phyloP scores from a whole-genome alignment of 441 rosid species.

The Isatis lusitanica region DNA sequence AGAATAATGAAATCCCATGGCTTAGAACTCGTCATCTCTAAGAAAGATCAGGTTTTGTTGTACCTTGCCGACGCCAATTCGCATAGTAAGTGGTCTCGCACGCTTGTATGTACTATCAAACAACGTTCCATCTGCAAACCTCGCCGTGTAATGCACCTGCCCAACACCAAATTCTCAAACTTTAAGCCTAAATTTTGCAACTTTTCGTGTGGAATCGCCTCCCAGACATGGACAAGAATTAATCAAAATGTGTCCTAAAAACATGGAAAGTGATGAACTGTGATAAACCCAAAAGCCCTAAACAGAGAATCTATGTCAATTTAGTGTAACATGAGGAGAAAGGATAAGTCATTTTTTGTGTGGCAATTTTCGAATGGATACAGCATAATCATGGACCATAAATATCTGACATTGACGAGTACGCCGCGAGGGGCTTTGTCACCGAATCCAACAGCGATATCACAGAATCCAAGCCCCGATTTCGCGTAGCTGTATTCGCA shows the following conservation, averaged over 20 bases:
- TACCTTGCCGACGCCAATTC: constrained; percentile 89
- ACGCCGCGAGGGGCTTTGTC: constrained; percentile 66
- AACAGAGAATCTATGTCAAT: not conserved
- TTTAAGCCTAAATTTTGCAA: not conserved
- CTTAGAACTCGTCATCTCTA: not conserved
- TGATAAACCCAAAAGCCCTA: not conserved
- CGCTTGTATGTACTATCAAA: constrained; percentile 95
- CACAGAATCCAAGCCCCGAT: constrained; percentile 89
- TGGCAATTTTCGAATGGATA: not conserved
- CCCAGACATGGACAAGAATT: not conserved
- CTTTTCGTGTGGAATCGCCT: not conserved
- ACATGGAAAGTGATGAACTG: not conserved
- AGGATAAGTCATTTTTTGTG: not conserved
- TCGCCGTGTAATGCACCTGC: constrained; percentile 85
- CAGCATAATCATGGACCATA: not conserved
- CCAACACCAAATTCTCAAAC: constrained; percentile 16
- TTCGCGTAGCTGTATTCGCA: constrained; percentile 64
- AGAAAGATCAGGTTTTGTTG: not conserved
- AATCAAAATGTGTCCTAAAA: not conserved
- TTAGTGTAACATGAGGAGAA: not conserved
- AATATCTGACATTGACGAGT: constrained; percentile 55
- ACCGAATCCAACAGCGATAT: constrained; percentile 63
- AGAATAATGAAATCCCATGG: not conserved
- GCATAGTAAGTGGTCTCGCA: constrained; percentile 88
- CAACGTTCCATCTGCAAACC: constrained; percentile 84